These are phyloP conservation scores for Pythium dissotocum DNA, from an alignment of 352 stramenopile genomes.

Conservation along the genomic window DNA sequence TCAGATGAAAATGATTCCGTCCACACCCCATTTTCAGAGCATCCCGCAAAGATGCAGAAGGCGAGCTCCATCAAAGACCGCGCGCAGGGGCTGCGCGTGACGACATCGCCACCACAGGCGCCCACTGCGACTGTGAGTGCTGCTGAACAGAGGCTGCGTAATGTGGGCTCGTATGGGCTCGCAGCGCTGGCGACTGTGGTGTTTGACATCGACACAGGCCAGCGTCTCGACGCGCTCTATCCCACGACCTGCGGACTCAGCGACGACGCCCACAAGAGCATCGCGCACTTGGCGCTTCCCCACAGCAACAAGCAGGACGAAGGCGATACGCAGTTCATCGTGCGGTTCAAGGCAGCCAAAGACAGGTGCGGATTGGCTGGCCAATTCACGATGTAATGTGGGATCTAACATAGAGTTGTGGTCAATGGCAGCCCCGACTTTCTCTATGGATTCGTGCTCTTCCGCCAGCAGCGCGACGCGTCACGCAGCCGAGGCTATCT, in stretches of 20 bases:
- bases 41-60: neutral
- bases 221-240: conserved; percentile 69
- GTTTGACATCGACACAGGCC: conserved; percentile 80
- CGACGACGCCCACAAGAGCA: conserved; percentile 57
- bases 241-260: conserved; percentile 45
- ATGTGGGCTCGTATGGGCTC: conserved; percentile 39
- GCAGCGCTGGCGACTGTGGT: conserved; percentile 71
- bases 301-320: conserved; percentile 89
- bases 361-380: conserved; percentile 30
- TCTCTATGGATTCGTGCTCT: conserved; percentile 85
- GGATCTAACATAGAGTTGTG: neutral
- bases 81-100: neutral
- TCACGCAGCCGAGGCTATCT: conserved; percentile 74
- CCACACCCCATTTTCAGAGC: neutral
- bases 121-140: neutral
- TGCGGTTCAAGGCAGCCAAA: conserved; percentile 54
- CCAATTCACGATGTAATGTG: neutral
- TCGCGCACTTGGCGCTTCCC: conserved; percentile 76
- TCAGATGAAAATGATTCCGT: neutral
- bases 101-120: neutral
- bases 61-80: neutral
- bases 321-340: conserved; percentile 83
- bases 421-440: conserved; percentile 35
- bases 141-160: neutral
- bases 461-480: conserved; percentile 78